Conservation (phyloP, 352 stramenopile genomes). For the Aphanomyces euteiches region DNA sequence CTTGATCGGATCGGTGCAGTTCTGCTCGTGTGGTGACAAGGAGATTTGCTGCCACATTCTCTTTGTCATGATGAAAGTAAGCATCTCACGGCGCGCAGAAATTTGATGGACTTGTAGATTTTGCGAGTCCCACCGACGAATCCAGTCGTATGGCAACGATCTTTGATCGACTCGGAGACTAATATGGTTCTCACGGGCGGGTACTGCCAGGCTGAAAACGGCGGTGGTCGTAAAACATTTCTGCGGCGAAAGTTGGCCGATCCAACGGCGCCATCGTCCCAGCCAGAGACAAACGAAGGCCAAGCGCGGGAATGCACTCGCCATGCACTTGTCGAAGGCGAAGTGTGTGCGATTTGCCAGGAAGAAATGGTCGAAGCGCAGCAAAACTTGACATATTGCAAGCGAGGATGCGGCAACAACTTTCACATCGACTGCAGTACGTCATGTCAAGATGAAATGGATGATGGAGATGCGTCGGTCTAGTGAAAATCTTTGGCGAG, state of each 20-base stretch:
- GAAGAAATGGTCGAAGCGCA: constrained; percentile 62
- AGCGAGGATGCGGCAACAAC: constrained; percentile 73
- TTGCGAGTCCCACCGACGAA: constrained; percentile 61
- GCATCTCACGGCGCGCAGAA: background rate
- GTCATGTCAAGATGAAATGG: constrained; percentile 17
- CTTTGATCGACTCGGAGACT: constrained; percentile 69
- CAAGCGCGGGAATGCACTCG: constrained; percentile 15
- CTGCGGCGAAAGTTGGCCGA: constrained; percentile 12
- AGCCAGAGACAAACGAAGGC: too few species aligned
- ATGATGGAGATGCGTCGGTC: constrained; percentile 7
- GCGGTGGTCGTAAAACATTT: background rate
- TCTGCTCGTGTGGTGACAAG: constrained; percentile 61
- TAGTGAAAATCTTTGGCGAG: constrained; percentile 83
- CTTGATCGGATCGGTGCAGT: constrained; percentile 66
- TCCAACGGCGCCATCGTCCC: too few species aligned
- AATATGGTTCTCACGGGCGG: constrained; percentile 16
- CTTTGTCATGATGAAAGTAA: constrained; percentile 83
- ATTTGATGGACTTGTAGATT: constrained; percentile 37
- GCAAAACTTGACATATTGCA: constrained; percentile 67
- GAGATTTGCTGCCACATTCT: constrained; percentile 83
- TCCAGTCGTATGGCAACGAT: constrained; percentile 81
- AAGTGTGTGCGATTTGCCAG: constrained; percentile 82
- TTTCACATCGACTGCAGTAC: constrained; percentile 68
- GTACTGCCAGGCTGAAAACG: constrained; percentile 5
- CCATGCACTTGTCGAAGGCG: constrained; percentile 61